Evolutionary conservation across 106 monocot species (phyloP).

Genomic region (Phalaenopsis equestris): DNA sequence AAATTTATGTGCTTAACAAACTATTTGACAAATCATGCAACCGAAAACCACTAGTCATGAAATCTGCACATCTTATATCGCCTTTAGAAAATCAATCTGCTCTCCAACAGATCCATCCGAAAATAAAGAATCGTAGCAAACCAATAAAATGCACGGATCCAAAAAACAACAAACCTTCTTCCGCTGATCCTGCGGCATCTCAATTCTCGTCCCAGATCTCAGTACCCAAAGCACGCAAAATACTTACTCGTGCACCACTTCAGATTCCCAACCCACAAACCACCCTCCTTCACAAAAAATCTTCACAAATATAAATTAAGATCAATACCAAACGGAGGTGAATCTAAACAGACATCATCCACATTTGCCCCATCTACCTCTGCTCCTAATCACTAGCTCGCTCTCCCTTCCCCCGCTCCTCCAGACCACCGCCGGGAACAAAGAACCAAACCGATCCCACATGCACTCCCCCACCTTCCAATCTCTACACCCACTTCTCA

Average conservation of each 20-base stretch:
- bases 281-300: neutral
- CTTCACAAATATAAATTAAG: neutral
- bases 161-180: slow-evolving; percentile 12
- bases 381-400: slow-evolving; percentile 24
- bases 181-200: slow-evolving; percentile 21
- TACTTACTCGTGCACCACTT: neutral
- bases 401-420: slow-evolving; percentile 9
- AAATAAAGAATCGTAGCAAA: neutral
- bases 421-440: neutral
- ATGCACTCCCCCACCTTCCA: slow-evolving; percentile 5
- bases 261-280: neutral
- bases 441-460: slow-evolving; percentile 12
- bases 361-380: slow-evolving; percentile 30
- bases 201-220: neutral
- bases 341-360: slow-evolving; percentile 18
- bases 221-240: neutral
- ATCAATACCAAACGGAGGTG: neutral
- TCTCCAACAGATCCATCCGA: neutral
- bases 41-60: neutral
- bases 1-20: neutral
- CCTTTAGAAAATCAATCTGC: neutral
- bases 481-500: neutral
- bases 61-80: neutral
- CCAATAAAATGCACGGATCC: neutral
- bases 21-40: neutral